These are phyloP conservation scores for Pseudopediastrum boryanum DNA, from an alignment of 139 green algal species.

Conservation along the genomic window DNA sequence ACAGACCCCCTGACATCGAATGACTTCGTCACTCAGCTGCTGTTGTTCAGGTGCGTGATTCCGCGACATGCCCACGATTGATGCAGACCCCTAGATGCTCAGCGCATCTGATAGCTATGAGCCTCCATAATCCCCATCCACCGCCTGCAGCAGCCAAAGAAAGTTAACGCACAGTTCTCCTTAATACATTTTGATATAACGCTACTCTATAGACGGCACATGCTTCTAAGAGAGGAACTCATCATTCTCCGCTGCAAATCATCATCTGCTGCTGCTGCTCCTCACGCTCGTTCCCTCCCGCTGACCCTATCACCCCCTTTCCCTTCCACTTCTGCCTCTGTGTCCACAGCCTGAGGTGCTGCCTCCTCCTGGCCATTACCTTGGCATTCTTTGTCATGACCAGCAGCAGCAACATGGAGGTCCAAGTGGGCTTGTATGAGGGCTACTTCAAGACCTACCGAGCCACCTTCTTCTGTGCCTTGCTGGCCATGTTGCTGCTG, in stretches of 20 bases:
- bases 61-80: not conserved
- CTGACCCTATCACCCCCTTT: no score
- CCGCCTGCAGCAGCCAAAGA: no score
- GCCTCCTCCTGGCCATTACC: constrained; percentile 14
- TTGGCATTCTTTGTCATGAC: constrained; percentile 29
- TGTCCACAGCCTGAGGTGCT: constrained; percentile 17
- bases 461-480: not conserved
- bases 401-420: constrained; percentile 18
- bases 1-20: constrained; percentile 24
- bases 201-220: no score
- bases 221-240: no score
- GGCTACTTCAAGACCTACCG: constrained; percentile 21
- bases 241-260: no score
- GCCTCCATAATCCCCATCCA: no score
- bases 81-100: not conserved
- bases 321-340: no score
- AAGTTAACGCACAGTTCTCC: no score
- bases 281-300: no score
- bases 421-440: constrained; percentile 17
- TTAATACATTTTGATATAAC: no score
- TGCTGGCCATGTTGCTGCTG: constrained; percentile 18
- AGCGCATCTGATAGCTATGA: not conserved
- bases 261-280: no score
- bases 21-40: constrained; percentile 15
- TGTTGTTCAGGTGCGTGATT: constrained; percentile 8